These are phyloP conservation scores for Mastigamoeba balamuthi DNA, from an alignment of 78 protist genomes.

Conservation along the genomic window DNA sequence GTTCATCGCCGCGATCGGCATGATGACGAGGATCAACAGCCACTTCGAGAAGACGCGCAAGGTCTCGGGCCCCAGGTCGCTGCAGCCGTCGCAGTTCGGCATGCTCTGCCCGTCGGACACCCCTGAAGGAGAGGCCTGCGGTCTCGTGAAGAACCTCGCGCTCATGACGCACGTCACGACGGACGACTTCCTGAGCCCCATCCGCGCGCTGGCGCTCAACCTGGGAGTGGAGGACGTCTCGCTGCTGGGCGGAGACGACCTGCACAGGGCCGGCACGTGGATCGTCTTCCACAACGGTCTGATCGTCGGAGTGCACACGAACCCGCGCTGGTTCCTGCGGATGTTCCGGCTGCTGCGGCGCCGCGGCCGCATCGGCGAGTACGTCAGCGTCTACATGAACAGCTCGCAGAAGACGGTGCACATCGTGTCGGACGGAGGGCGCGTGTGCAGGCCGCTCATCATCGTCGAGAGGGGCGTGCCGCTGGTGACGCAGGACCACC, in stretches of 20 bases:
- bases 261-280: not conserved
- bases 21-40: conserved; percentile 96
- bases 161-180: conserved; percentile 94
- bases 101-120: conserved; percentile 99
- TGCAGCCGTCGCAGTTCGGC: conserved; percentile 95
- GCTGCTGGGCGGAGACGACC: conserved; percentile 56
- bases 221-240: conserved; percentile 87
- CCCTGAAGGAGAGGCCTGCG: conserved; percentile 99
- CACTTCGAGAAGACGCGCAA: conserved; percentile 98
- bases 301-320: conserved; percentile 86
- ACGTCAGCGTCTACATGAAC: conserved; percentile 74
- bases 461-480: conserved; percentile 83
- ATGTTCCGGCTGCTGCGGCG: conserved; percentile 66
- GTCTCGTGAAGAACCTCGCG: conserved; percentile 98
- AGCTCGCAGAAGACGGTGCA: conserved; percentile 44
- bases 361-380: conserved; percentile 63
- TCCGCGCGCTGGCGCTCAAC: conserved; percentile 37
- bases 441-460: conserved; percentile 96
- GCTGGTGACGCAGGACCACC: conserved; percentile 42
- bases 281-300: conserved; percentile 88
- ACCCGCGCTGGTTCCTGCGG: conserved; percentile 49
- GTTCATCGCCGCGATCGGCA: conserved; percentile 92
- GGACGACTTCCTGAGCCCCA: conserved; percentile 61
- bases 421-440: conserved; percentile 95
- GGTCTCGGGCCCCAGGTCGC: conserved; percentile 87